phyloP scores from a whole-genome alignment of 2,329 filamentous ascomycete species.

The Capronia americana region DNA sequence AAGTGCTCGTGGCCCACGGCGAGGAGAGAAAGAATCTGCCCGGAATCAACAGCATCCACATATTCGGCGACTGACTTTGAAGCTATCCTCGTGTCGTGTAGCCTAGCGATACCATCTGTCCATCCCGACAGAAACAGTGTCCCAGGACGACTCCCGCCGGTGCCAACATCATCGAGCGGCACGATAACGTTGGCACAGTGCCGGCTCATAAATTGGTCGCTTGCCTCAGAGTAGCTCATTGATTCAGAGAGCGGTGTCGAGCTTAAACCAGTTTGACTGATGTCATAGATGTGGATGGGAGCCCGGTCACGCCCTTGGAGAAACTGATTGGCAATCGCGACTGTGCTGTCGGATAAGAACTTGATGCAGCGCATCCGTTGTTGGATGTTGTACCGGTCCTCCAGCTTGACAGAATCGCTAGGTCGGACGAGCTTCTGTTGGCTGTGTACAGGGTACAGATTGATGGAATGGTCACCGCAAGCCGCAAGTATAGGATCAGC shows the following conservation, averaged over 20 bases:
- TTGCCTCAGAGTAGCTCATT: constrained; percentile 9
- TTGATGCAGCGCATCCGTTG: constrained; percentile 57
- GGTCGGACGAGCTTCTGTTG: constrained; percentile 46
- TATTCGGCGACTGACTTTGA: constrained; percentile 57
- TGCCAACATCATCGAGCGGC: constrained; percentile 42
- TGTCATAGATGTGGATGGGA: constrained; percentile 57
- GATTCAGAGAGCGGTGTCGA: constrained; percentile 39
- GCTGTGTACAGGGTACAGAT: constrained; percentile 53
- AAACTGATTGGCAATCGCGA: constrained; percentile 60
- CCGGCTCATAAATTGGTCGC: constrained; percentile 29
- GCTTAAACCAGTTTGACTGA: constrained; percentile 55
- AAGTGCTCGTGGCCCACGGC: constrained; percentile 63
- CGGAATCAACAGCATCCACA: constrained; percentile 63
- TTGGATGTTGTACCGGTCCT: constrained; percentile 35
- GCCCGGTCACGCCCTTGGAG: constrained; percentile 44
- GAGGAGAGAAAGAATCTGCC: constrained; percentile 64
- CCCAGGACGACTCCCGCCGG: constrained; percentile 46
- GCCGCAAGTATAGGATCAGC: constrained; percentile 57
- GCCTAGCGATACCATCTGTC: constrained; percentile 63
- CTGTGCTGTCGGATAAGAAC: constrained; percentile 57
- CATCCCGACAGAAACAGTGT: constrained; percentile 66
- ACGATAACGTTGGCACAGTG: constrained; percentile 47
- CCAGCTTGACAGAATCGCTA: constrained; percentile 45
- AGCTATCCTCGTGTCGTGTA: constrained; percentile 66
- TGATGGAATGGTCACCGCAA: constrained; percentile 56